A percentile compares a stretch with the other conserved stretches of the same genome.
Conservation (phyloP, 768 basidiomycete genomes). For the Cyathus striatus region DNA sequence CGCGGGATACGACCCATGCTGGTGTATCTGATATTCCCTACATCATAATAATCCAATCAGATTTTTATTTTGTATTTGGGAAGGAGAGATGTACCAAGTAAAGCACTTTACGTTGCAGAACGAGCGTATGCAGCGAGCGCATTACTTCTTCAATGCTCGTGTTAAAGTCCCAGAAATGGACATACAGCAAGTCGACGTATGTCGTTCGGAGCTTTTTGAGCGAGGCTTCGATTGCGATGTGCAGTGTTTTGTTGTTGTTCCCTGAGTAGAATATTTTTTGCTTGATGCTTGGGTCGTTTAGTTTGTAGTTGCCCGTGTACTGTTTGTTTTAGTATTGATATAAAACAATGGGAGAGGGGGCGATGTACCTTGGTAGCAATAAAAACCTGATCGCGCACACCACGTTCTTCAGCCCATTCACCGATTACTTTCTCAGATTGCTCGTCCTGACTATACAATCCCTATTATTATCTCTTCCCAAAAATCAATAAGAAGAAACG, state of each 20-base stretch:
- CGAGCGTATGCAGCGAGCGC: conserved; percentile 46
- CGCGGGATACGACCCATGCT: conserved; percentile 43
- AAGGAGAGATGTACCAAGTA: conserved; percentile 24
- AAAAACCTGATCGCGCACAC: conserved; percentile 43
- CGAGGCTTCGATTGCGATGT: conserved; percentile 33
- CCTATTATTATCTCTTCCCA: not conserved
- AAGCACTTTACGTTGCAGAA: conserved; percentile 45
- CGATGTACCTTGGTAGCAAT: conserved; percentile 36
- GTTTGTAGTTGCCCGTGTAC: conserved; percentile 27
- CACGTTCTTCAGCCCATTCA: conserved; percentile 44
- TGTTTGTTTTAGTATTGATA: conserved; percentile 3
- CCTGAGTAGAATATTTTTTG: conserved; percentile 39
- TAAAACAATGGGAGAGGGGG: not conserved
- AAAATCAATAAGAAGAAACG: conserved; percentile 4
- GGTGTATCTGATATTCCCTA: conserved; percentile 38
- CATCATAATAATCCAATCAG: not conserved
- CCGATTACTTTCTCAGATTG: conserved; percentile 50
- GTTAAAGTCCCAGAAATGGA: conserved; percentile 49
- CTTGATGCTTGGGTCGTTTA: conserved; percentile 12
- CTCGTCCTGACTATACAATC: conserved; percentile 39
- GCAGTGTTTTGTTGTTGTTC: conserved; percentile 41
- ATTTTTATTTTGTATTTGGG: not conserved
- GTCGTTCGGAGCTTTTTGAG: conserved; percentile 40
- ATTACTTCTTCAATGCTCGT: too few relatives aligned
- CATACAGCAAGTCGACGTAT: conserved; percentile 43